phyloP scores from a whole-genome alignment of 75 land plant species.

The Pinus albicaulis region DNA sequence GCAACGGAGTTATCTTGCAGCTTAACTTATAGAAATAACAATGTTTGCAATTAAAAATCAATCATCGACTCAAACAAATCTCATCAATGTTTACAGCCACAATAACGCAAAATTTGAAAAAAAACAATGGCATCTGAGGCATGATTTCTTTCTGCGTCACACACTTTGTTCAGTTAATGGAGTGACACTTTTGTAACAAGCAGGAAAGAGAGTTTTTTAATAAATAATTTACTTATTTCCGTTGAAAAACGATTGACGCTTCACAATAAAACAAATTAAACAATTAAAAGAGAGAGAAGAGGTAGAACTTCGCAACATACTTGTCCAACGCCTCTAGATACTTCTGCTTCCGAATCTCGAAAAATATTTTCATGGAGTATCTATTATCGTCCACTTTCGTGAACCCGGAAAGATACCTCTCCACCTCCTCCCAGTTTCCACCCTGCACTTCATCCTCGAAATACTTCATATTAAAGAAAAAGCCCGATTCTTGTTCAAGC shows the following conservation, averaged over 20 bases:
- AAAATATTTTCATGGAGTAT: constrained; percentile 57
- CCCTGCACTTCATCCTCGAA: constrained; percentile 53
- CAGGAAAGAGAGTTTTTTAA: too few species aligned
- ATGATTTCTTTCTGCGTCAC: too few species aligned
- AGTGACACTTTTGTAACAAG: too few species aligned
- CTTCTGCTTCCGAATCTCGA: constrained; percentile 57
- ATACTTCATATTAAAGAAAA: constrained; percentile 50
- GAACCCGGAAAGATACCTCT: constrained; percentile 41
- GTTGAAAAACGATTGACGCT: too few species aligned
- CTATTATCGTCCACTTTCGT: constrained; percentile 58
- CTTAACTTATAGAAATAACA: background rate
- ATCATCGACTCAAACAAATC: background rate
- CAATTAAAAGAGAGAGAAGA: background rate
- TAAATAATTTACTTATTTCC: too few species aligned
- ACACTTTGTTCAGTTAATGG: too few species aligned
- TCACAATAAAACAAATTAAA: too few species aligned
- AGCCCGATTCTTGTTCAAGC: constrained; percentile 50
- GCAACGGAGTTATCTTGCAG: background rate
- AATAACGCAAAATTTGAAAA: background rate
- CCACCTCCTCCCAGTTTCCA: constrained; percentile 60
- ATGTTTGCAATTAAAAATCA: background rate
- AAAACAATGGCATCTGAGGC: background rate
- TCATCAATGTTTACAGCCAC: background rate
- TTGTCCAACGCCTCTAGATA: constrained; percentile 56
- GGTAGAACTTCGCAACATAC: constrained; percentile 11